A percentile compares a stretch with the other conserved stretches of the same genome.
phyloP scores from a whole-genome alignment of 2,329 filamentous ascomycete genomes.

The Ophiosphaerella herpotricha region DNA sequence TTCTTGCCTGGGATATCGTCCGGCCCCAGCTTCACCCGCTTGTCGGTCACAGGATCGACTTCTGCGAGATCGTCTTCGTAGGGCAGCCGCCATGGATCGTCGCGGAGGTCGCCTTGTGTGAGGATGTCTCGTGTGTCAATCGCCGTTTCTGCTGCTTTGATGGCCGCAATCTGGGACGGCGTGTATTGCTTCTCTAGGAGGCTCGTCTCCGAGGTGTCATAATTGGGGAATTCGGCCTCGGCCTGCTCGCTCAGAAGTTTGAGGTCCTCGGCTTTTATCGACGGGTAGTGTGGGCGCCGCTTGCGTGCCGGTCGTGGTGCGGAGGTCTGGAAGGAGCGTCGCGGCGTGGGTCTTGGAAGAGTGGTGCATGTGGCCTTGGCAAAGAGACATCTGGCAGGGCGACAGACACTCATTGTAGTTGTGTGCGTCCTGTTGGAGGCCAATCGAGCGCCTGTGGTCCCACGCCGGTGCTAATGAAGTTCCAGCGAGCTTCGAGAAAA shows the following conservation, averaged over 20 bases:
- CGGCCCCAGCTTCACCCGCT: slow-evolving; percentile 1
- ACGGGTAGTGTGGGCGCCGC: slow-evolving; percentile 48
- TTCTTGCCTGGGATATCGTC: slow-evolving; percentile 29
- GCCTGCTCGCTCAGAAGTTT: slow-evolving; percentile 40
- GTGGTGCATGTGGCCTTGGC: slow-evolving; percentile 30
- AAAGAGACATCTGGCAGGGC: slow-evolving; percentile 50
- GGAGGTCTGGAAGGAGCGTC: slow-evolving; percentile 50
- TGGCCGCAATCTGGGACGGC: slow-evolving; percentile 76
- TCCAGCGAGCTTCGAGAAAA: slow-evolving; percentile 18
- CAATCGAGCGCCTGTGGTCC: slow-evolving; percentile 24
- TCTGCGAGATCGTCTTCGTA: slow-evolving; percentile 80
- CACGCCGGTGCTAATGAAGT: slow-evolving; percentile 23
- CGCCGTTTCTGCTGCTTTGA: slow-evolving; percentile 78
- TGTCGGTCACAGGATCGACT: slow-evolving; percentile 77
- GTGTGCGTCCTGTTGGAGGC: slow-evolving; percentile 14
- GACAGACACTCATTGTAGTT: slow-evolving; percentile 49
- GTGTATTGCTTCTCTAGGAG: slow-evolving; percentile 72
- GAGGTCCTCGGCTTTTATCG: slow-evolving; percentile 50
- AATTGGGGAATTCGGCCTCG: slow-evolving; percentile 59
- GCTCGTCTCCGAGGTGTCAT: slow-evolving; percentile 57
- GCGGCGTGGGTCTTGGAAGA: slow-evolving; percentile 38
- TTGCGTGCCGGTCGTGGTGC: slow-evolving; percentile 41
- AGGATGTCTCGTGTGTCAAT: slow-evolving; percentile 76
- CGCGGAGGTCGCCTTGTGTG: slow-evolving; percentile 71
- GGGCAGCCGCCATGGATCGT: slow-evolving; percentile 69